Evolutionary conservation across 768 basidiomycete species (phyloP), one percentile per base, ranked within the genome.

Genomic region (Agaricus sinodeliciosus): DNA sequence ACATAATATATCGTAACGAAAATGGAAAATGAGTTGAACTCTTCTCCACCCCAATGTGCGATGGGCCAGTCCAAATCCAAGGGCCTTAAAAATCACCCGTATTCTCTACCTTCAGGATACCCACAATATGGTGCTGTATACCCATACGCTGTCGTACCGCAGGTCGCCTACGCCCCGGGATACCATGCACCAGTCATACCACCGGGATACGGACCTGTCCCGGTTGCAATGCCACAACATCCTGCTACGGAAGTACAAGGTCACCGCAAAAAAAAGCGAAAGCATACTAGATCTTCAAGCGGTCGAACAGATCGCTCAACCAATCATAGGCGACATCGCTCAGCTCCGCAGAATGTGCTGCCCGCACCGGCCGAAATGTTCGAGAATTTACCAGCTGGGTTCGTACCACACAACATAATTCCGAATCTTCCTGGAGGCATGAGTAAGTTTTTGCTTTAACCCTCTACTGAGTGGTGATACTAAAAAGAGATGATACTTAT

Each of bases 381-480:
- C 0, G 67, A 69, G 27, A 60, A 57, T 41, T 65, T 61, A 48
- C 49, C 53, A 9, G 61, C 61, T 19, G 67, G 67, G 6, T 66
- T 62, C 43, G 41, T 56, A 27, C 47, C 58, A 7, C 54, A 54
- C 13, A 48, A 28, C 40, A 61, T 53, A 45, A 54, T 25, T 31
- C 54, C 49, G 9, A 59, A 55, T 51, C 50, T 51, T 26, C 57
- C 58, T 48, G 55, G 61, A 61, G 50, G 25, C 56, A 55, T 8
- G 3, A 16, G 47, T 49, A 12, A 18, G 51, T 39, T 34, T 3
- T 6, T 37, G 7, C n/a, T 43, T 39, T n/a, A 15, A 1, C 26
- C 13, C n/a, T 19, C 16, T 16, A 8, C 6, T 9, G 34, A 40
- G 31, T 9, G 9, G 35, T 11, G 8, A 13, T 49, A 19, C 25